Percentiles rank a stretch among this genome's conserved stretches.
Conservation (phyloP, 2,329 filamentous ascomycete genomes). For the Aspergillus terreus region DNA sequence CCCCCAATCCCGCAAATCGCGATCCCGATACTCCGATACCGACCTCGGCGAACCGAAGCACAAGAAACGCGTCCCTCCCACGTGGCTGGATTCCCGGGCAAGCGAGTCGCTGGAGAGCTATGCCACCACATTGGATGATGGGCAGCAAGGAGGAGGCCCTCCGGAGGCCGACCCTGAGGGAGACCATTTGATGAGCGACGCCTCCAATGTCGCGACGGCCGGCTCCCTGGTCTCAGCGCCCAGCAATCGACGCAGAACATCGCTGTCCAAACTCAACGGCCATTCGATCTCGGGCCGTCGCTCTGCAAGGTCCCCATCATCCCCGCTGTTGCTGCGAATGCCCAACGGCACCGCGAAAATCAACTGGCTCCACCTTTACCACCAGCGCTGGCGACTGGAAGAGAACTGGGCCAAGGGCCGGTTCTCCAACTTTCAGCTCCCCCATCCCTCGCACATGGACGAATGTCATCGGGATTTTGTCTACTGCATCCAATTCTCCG, state of each 20-base stretch:
- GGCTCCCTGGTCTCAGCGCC: conserved; percentile 1
- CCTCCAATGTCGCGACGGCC: conserved; percentile 13
- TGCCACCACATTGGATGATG: conserved; percentile 2
- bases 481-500: conserved; percentile 87
- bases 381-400: conserved; percentile 78
- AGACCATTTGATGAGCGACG: conserved; percentile 44
- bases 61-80: conserved; percentile 50
- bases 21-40: conserved; percentile 44
- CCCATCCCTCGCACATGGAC: conserved; percentile 72
- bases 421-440: conserved; percentile 83
- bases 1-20: conserved; percentile 43
- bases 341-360: conserved; percentile 51
- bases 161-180: conserved; percentile 32
- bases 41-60: conserved; percentile 49
- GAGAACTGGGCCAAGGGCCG: conserved; percentile 85
- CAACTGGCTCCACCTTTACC: conserved; percentile 93
- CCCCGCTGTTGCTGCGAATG: conserved; percentile 30
- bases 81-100: conserved; percentile 39
- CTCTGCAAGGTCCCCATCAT: conserved; percentile 21
- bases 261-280: too few species aligned
- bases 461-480: conserved; percentile 92
- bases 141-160: background rate
- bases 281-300: too few species aligned
- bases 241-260: too few species aligned
- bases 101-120: conserved; percentile 19